These are phyloP conservation scores for Alisma plantagoaquatica DNA, from an alignment of 106 monocot genomes.

Conservation along the genomic window DNA sequence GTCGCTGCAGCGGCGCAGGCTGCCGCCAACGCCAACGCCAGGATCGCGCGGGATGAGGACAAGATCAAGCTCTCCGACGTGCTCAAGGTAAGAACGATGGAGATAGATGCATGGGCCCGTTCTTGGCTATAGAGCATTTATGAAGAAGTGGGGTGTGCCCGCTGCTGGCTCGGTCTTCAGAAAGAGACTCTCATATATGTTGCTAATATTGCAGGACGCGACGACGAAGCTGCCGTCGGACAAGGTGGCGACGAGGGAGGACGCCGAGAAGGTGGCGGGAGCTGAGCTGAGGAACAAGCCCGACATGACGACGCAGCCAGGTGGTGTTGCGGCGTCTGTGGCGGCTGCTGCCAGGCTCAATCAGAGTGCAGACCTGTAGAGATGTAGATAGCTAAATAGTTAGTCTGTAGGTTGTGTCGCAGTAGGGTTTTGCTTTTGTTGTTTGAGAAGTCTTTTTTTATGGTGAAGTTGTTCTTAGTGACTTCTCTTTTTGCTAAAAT, in stretches of 20 bases:
- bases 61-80: constrained; percentile 34
- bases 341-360: constrained; percentile 52
- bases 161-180: too few relatives aligned
- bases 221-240: constrained; percentile 34
- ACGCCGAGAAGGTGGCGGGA: constrained; percentile 38
- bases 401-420: too few relatives aligned
- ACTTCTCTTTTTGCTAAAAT: too few relatives aligned
- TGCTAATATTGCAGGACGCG: constrained; percentile 26
- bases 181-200: too few relatives aligned
- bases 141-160: too few relatives aligned
- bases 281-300: constrained; percentile 56
- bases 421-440: too few relatives aligned
- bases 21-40: constrained; percentile 29
- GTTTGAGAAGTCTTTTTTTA: too few relatives aligned
- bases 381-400: too few relatives aligned
- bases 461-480: too few relatives aligned
- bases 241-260: constrained; percentile 42
- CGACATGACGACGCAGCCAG: constrained; percentile 15
- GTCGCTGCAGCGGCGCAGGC: constrained; percentile 39
- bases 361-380: constrained; percentile 7
- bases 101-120: not conserved
- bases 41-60: constrained; percentile 12
- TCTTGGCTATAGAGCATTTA: not conserved
- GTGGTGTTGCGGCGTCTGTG: constrained; percentile 41
- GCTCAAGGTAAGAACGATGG: constrained; percentile 13